These are phyloP conservation scores for Gracilaria vermiculophylla DNA, from an alignment of 23 red algal species.

Conservation along the genomic window DNA sequence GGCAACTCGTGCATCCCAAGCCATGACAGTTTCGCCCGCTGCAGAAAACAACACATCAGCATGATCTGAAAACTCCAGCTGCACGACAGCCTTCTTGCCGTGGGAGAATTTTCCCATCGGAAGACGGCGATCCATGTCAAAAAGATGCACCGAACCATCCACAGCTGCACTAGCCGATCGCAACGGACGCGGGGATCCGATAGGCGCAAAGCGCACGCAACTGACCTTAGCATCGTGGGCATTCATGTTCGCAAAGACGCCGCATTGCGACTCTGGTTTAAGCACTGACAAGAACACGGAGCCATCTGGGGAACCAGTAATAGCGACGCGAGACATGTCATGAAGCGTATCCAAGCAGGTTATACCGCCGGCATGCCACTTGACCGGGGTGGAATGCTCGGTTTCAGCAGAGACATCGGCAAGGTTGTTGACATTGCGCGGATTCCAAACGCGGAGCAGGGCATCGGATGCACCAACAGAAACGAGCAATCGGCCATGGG, in stretches of 20 bases:
- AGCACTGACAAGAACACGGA: constrained; percentile 58
- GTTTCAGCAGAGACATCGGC: constrained; percentile 27
- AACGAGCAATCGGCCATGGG: constrained; percentile 47
- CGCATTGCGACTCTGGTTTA: constrained; percentile 52
- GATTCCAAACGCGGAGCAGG: constrained; percentile 56
- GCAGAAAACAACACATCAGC: constrained; percentile 64
- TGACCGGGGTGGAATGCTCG: constrained; percentile 16
- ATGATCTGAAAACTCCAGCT: constrained; percentile 48
- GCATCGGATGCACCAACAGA: constrained; percentile 29
- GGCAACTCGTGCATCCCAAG: constrained; percentile 60
- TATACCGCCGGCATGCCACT: constrained; percentile 38
- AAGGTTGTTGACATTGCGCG: constrained; percentile 51
- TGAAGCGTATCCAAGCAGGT: constrained; percentile 28
- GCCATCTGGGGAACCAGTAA: constrained; percentile 43
- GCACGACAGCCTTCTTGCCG: neutral
- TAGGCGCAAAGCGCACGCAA: constrained; percentile 35
- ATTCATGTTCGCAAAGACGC: constrained; percentile 50
- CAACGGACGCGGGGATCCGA: constrained; percentile 36
- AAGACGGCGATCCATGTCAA: constrained; percentile 67
- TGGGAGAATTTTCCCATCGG: constrained; percentile 63
- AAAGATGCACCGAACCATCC: constrained; percentile 35
- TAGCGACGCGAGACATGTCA: constrained; percentile 60
- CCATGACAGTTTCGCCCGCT: constrained; percentile 41
- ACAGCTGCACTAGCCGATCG: constrained; percentile 16
- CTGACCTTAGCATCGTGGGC: constrained; percentile 10